These are phyloP conservation scores for Blumeria hordei DNA, from an alignment of 2,329 filamentous ascomycete species.

Conservation along the genomic window DNA sequence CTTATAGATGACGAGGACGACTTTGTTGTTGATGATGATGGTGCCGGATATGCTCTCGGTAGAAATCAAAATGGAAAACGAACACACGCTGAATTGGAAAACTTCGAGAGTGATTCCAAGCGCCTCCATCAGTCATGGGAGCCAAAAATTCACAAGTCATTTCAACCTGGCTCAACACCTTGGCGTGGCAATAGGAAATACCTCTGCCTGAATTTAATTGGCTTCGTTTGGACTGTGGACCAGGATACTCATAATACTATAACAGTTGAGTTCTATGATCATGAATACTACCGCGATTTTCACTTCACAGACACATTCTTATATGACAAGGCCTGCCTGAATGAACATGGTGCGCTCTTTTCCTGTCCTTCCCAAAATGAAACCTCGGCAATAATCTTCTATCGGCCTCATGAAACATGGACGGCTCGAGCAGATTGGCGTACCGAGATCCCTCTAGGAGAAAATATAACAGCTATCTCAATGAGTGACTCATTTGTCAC, in stretches of 20 bases:
- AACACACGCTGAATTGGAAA: conserved; percentile 21
- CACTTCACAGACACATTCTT: conserved; percentile 92
- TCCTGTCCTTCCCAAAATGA: conserved; percentile 48
- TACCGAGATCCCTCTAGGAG: conserved; percentile 65
- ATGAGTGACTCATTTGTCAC: conserved; percentile 80
- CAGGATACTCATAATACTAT: conserved; percentile 86
- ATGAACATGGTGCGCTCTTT: conserved; percentile 66
- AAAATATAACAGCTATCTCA: conserved; percentile 68
- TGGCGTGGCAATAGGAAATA: conserved; percentile 92
- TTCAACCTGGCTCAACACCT: conserved; percentile 84
- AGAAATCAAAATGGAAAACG: conserved; percentile 39
- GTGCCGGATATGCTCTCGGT: conserved; percentile 60
- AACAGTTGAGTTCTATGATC: conserved; percentile 93
- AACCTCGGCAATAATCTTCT: conserved; percentile 62
- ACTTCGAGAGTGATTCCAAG: conserved; percentile 19
- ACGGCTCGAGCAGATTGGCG: conserved; percentile 78
- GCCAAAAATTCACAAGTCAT: conserved; percentile 55
- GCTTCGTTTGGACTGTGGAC: conserved; percentile 91
- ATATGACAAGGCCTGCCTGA: conserved; percentile 87
- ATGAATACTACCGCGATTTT: conserved; percentile 75
- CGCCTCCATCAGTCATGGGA: conserved; percentile 13
- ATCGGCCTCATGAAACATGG: conserved; percentile 93
- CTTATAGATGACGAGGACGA: conserved; percentile 33
- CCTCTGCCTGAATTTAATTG: conserved; percentile 75
- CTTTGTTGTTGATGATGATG: conserved; percentile 89